Percentiles rank a stretch among this genome's conserved stretches.
Evolutionary conservation across 169 alveolate species (phyloP).

Genomic region (Plasmodium chabaudi): DNA sequence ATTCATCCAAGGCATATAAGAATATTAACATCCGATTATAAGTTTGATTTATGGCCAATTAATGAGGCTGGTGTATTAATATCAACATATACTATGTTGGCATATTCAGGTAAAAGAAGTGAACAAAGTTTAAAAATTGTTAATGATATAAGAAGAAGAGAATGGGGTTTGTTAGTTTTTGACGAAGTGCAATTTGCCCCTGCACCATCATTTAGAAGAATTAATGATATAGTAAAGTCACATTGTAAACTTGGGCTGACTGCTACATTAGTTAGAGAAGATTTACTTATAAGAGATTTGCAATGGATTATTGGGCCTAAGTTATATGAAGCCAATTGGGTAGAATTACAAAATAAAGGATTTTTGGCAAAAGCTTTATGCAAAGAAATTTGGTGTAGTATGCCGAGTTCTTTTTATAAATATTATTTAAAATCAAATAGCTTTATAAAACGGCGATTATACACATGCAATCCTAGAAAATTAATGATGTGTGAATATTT

Average conservation of each 20-base stretch:
- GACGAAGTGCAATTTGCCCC: constrained; percentile 99
- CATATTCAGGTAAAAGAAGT: constrained; percentile 93
- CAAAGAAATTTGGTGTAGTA: constrained; percentile 99
- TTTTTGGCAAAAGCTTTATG: constrained; percentile 98
- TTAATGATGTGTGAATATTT: constrained; percentile 96
- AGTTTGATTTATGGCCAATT: constrained; percentile 91
- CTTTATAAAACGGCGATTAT: constrained; percentile 92
- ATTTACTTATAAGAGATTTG: constrained; percentile 95
- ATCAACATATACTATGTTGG: constrained; percentile 97
- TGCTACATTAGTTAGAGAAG: constrained; percentile 99
- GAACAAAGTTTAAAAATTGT: constrained; percentile 90
- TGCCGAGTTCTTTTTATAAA: constrained; percentile 96
- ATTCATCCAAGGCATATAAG: constrained; percentile 90
- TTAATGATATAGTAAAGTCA: constrained; percentile 90
- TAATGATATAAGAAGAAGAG: constrained; percentile 90
- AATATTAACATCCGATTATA: constrained; percentile 96
- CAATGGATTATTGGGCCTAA: constrained; percentile 99
- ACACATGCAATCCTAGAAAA: constrained; percentile 98
- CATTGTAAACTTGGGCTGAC: constrained; percentile 98
- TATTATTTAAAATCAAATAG: constrained; percentile 93
- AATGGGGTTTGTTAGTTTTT: constrained; percentile 98
- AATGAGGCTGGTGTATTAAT: constrained; percentile 95
- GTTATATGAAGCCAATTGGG: constrained; percentile 99
- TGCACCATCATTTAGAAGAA: constrained; percentile 96
- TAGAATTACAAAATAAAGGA: constrained; percentile 97